Conservation (phyloP, 2,329 filamentous ascomycete genomes). For the Cytospora leucostoma region DNA sequence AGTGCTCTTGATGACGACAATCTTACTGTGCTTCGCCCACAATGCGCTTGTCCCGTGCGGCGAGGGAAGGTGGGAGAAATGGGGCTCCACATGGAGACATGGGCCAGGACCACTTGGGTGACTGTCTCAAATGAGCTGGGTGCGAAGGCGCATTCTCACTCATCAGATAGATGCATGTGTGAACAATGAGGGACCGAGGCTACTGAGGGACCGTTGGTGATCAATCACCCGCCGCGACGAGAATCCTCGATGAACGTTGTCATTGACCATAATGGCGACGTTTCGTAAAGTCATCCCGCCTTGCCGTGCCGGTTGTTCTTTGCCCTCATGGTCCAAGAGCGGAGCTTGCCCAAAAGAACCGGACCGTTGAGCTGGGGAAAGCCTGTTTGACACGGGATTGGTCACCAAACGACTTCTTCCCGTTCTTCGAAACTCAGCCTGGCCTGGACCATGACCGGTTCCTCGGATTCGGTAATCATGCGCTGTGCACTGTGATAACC, state of each 20-base stretch:
- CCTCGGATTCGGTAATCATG: constrained; percentile 15
- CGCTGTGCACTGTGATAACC: constrained; percentile 14
- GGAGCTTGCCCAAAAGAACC: constrained; percentile 17
- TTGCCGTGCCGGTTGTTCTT: constrained; percentile 15
- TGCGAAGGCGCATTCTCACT: constrained; percentile 28
- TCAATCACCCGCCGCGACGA: constrained; percentile 24
- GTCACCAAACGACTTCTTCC: constrained; percentile 19
- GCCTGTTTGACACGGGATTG: constrained; percentile 23
- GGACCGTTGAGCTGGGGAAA: constrained; percentile 20
- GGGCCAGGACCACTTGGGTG: constrained; percentile 25
- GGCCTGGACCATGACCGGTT: constrained; percentile 19
- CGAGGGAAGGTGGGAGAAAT: constrained; percentile 23
- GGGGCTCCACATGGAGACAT: constrained; percentile 26
- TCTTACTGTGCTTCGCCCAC: constrained; percentile 10
- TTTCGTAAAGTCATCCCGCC: constrained; percentile 13
- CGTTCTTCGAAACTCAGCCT: constrained; percentile 20
- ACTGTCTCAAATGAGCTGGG: constrained; percentile 26
- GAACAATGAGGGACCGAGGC: constrained; percentile 24
- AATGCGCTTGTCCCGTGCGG: constrained; percentile 26
- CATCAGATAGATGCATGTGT: constrained; percentile 28
- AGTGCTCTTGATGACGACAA: constrained; percentile 16
- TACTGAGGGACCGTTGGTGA: constrained; percentile 25
- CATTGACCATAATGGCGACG: constrained; percentile 8
- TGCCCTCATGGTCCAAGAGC: constrained; percentile 13
- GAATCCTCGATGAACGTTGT: constrained; percentile 18